Evolutionary conservation across 768 basidiomycete species (phyloP).

Genomic region (Cytidiella melzeri): DNA sequence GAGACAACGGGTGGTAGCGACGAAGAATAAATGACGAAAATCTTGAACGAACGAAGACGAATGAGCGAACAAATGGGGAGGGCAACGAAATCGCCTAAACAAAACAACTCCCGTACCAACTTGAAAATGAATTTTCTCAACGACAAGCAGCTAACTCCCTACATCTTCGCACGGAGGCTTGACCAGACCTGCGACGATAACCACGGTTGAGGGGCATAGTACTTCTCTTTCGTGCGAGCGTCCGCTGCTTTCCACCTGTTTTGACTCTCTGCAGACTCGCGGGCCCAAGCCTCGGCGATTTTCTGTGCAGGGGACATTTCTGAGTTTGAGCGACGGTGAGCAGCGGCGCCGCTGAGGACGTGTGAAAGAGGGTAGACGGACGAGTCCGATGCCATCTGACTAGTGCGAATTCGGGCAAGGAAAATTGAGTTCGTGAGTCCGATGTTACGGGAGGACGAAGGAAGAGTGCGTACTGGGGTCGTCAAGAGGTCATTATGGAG

Average conservation of each 20-base stretch:
- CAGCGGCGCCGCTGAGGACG: slow-evolving; percentile 16
- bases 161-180: slow-evolving; percentile 50
- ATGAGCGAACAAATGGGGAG: slow-evolving; percentile 8
- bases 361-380: slow-evolving; percentile 20
- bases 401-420: neutral
- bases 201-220: slow-evolving; percentile 32
- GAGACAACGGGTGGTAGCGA: neutral
- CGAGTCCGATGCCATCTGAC: slow-evolving; percentile 27
- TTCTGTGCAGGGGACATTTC: slow-evolving; percentile 48
- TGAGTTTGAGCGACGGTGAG: slow-evolving; percentile 11
- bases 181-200: slow-evolving; percentile 5
- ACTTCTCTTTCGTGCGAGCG: slow-evolving; percentile 41
- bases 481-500: slow-evolving; percentile 24
- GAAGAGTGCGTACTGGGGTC: slow-evolving; percentile 23
- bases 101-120: slow-evolving; percentile 6
- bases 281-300: slow-evolving; percentile 66
- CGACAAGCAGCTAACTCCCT: slow-evolving; percentile 10
- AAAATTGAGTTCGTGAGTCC: slow-evolving; percentile 9
- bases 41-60: slow-evolving; percentile 6
- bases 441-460: slow-evolving; percentile 8
- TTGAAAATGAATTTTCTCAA: slow-evolving; percentile 11
- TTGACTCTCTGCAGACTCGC: slow-evolving; percentile 53
- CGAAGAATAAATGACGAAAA: neutral
- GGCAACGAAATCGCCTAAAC: slow-evolving; percentile 7
- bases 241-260: slow-evolving; percentile 55